phyloP scores from a whole-genome alignment of 371 early-diverging fungal genomes.

The Capillidium rhysosporum region DNA sequence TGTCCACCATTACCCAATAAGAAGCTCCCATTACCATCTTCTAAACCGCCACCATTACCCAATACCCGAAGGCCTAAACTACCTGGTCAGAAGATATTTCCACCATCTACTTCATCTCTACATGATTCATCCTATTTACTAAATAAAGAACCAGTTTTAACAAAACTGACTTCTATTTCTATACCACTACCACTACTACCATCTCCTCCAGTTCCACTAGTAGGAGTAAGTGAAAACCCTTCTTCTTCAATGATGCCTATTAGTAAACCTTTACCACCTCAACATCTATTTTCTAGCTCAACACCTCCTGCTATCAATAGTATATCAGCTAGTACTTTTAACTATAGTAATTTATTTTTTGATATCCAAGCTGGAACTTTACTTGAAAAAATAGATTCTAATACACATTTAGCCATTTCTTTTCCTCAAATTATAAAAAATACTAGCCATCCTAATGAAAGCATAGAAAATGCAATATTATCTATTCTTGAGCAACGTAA shows the following conservation, averaged over 20 bases:
- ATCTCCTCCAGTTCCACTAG: background rate
- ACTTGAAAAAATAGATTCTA: background rate
- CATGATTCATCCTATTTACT: background rate
- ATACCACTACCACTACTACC: background rate
- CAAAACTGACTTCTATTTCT: background rate
- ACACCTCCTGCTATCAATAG: background rate
- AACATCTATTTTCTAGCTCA: background rate
- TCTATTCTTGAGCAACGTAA: background rate
- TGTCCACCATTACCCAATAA: background rate
- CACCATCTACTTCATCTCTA: background rate
- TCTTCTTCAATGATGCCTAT: background rate
- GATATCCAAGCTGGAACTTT: background rate
- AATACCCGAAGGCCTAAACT: background rate
- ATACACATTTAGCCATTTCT: background rate
- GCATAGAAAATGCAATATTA: background rate
- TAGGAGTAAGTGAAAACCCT: background rate
- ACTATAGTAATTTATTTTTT: background rate
- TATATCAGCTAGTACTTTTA: background rate
- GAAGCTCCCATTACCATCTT: background rate
- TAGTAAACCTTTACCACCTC: background rate
- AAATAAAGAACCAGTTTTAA: background rate
- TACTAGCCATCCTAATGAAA: background rate
- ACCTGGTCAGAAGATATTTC: background rate
- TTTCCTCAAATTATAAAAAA: too few species aligned
- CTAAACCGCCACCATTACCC: background rate